Base-by-base conservation (phyloP, 179 eudicot genomes). In the Spergularia azorica region DNA sequence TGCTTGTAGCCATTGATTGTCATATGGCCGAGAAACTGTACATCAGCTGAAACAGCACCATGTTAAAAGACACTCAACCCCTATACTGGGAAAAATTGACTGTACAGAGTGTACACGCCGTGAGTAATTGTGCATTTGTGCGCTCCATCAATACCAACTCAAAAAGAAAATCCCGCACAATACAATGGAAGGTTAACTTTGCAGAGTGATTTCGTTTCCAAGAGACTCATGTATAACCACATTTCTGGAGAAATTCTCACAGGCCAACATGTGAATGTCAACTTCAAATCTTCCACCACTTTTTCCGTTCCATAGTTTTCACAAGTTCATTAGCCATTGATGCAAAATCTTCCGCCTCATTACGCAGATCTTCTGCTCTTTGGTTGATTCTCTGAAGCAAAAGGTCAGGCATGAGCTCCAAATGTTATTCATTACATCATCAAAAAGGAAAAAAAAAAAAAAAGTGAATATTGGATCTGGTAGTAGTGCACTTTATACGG, bases 291-390 rank as follows among this genome's bases (percentile, higher is more conserved):
- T 83, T 83, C 82, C 85, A 83, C 85, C 85, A 82, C 64, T 76
- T 83, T 59, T 80, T 79, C 65, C 71, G 72, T 79, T 92, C 95
- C 97, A 92, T 90, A 5, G 75, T 86, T 81, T 85, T 89, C 39
- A 85, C 94, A 12, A 91, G 94, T 81, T 92, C 97, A 68, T 92
- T 84, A n/a, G 96, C 92, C 85, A 91, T 78, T 43, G 96, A 91
- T 26, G 92, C 90, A 75, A 92, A 91, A 77, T 88, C 91, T 83
- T 92, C 94, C 36, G 97, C 97, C 75, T 86, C 96, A 74, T 73
- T 74, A 15, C 77, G 87, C 63, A 92, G 82, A 51, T 92, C 97
- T 84, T 88, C 91, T 6, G 97, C 84, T 82, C 88, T 78, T 79
- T 77, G 78, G 85, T 86, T 88, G 75, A 92, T 83, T 81, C 83